Evolutionary conservation across 1,284 basidiomycete genomes (phyloP).

Genomic region (Malassezia furfur): DNA sequence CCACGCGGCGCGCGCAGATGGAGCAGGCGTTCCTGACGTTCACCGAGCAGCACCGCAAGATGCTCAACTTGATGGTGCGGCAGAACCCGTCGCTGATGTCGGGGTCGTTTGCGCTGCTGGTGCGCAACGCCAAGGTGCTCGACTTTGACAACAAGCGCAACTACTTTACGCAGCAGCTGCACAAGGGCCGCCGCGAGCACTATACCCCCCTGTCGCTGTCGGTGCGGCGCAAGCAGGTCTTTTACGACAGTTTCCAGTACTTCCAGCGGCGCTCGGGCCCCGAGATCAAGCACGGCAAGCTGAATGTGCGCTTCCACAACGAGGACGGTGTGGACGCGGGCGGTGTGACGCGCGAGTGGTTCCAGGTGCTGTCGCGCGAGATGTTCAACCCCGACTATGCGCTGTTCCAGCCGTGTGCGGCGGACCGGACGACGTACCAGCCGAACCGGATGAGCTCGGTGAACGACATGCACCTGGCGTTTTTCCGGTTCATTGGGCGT

Average conservation of each 20-base stretch:
- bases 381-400: constrained; percentile 99
- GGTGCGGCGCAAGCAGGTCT: constrained; percentile 82
- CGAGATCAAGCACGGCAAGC: constrained; percentile 94
- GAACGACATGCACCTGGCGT: constrained; percentile 87
- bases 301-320: constrained; percentile 90
- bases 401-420: constrained; percentile 79
- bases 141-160: constrained; percentile 99
- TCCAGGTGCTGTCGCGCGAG: constrained; percentile 89
- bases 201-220: constrained; percentile 78
- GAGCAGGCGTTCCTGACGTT: constrained; percentile 86
- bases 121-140: constrained; percentile 88
- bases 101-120: constrained; percentile 89
- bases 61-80: constrained; percentile 92
- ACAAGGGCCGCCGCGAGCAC: constrained; percentile 68
- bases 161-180: constrained; percentile 93
- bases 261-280: constrained; percentile 83
- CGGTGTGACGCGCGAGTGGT: constrained; percentile 96
- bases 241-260: constrained; percentile 91
- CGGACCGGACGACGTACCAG: constrained; percentile 86
- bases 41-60: constrained; percentile 86
- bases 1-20: constrained; percentile 39
- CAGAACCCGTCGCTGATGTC: constrained; percentile 97
- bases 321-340: constrained; percentile 98
- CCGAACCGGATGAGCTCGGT: constrained; percentile 77
- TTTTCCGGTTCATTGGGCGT: constrained; percentile 97